Conservation (phyloP, 352 stramenopile species). For the Globisporangium spinosum region DNA sequence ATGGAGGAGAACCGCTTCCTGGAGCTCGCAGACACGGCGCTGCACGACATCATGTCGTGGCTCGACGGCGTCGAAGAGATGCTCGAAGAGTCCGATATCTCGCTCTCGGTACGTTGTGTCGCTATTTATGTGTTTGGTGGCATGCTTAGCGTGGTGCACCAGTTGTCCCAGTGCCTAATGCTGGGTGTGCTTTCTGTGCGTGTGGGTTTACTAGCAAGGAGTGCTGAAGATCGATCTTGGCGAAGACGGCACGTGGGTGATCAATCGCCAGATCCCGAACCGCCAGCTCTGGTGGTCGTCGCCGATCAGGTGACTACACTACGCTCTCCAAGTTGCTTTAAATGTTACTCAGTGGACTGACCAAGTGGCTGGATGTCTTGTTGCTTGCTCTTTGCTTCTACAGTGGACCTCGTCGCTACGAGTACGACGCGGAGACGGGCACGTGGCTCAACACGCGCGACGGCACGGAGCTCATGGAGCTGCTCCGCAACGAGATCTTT, state of each 20-base stretch:
- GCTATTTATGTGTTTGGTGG: background rate
- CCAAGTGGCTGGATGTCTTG: background rate
- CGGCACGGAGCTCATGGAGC: constrained; percentile 62
- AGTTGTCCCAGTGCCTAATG: background rate
- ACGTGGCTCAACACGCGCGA: constrained; percentile 86
- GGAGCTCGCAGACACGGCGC: constrained; percentile 66
- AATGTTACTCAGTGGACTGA: background rate
- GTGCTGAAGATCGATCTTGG: constrained; percentile 94
- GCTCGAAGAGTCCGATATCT: constrained; percentile 80
- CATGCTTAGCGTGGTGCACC: background rate
- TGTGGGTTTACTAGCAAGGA: constrained; percentile 75
- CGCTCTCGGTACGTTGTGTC: constrained; percentile 53
- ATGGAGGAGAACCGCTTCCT: constrained; percentile 80
- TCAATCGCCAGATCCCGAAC: constrained; percentile 98
- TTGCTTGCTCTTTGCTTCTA: background rate
- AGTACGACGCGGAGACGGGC: constrained; percentile 64
- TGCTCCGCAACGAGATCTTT: constrained; percentile 74
- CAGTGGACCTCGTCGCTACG: constrained; percentile 88
- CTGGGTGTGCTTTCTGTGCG: background rate
- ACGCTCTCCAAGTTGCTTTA: background rate
- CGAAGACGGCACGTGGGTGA: constrained; percentile 93
- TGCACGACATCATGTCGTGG: constrained; percentile 75
- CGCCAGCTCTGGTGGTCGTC: constrained; percentile 97
- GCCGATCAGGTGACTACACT: constrained; percentile 76
- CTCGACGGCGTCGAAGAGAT: constrained; percentile 84